These are phyloP conservation scores for Triticum timopheevii DNA, from an alignment of 176 grass and related monocot species.

Conservation along the genomic window DNA sequence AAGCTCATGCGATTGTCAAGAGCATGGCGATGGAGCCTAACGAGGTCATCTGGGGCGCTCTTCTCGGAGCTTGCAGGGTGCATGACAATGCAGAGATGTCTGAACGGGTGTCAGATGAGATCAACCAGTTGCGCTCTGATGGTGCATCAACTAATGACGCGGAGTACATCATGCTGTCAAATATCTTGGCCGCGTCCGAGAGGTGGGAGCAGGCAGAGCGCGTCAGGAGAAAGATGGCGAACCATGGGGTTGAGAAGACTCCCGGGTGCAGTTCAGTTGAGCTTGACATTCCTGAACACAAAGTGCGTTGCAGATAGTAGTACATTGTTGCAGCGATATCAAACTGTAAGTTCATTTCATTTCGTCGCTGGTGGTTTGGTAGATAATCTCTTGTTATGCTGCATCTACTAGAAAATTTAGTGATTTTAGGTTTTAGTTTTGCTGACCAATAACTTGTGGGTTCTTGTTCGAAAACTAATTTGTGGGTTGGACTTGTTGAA, in stretches of 20 bases:
- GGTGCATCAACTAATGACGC: constrained; percentile 35
- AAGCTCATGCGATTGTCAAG: constrained; percentile 53
- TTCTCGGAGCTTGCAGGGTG: constrained; percentile 64
- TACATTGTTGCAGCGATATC: neutral
- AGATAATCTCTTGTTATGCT: neutral
- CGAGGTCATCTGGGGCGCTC: constrained; percentile 65
- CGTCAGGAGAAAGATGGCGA: constrained; percentile 54
- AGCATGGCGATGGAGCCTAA: constrained; percentile 57
- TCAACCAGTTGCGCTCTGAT: constrained; percentile 34
- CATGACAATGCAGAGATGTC: constrained; percentile 41
- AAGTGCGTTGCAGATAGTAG: constrained; percentile 8
- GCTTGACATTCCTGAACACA: constrained; percentile 29
- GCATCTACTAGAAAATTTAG: neutral
- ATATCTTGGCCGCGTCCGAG: constrained; percentile 62
- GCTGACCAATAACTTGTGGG: neutral
- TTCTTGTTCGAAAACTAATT: neutral
- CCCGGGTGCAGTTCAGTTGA: constrained; percentile 65
- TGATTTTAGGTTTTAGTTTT: neutral
- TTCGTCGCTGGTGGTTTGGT: neutral
- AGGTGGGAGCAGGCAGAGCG: constrained; percentile 63
- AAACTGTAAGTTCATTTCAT: neutral
- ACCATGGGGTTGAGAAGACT: constrained; percentile 49
- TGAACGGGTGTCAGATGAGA: constrained; percentile 31
- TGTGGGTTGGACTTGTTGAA: neutral
- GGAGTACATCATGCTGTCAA: constrained; percentile 53